These are phyloP conservation scores for Phytopythium kandeliae DNA, from an alignment of 352 stramenopile species.

Conservation along the genomic window DNA sequence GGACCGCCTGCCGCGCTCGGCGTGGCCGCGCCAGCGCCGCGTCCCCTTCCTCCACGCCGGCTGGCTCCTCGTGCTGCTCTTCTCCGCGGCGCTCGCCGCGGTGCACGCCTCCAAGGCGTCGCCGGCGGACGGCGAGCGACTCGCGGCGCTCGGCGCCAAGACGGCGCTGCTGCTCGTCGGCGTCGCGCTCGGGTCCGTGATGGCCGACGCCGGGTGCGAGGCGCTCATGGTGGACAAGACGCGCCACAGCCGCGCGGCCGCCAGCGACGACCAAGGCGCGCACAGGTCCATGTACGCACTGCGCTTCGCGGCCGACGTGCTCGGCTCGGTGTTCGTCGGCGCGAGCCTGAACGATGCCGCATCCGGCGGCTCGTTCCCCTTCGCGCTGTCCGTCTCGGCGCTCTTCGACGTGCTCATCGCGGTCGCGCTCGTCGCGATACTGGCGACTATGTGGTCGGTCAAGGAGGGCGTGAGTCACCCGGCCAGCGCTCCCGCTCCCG, in stretches of 20 bases:
- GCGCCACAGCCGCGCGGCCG: constrained; percentile 12
- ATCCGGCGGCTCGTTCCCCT: constrained; percentile 46
- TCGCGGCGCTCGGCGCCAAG: constrained; percentile 1
- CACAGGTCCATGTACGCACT: constrained; percentile 56
- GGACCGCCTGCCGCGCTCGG: constrained; percentile 44
- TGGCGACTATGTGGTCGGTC: constrained; percentile 34
- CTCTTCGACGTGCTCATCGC: constrained; percentile 31
- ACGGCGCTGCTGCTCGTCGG: constrained; percentile 48
- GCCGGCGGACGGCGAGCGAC: neutral
- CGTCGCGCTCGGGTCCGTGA: constrained; percentile 44
- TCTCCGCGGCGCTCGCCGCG: constrained; percentile 19
- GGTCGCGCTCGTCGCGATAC: constrained; percentile 25
- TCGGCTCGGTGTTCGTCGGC: constrained; percentile 47
- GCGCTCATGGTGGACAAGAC: constrained; percentile 76
- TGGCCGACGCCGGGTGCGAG: constrained; percentile 72
- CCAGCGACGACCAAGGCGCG: constrained; percentile 16
- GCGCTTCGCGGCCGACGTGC: constrained; percentile 47
- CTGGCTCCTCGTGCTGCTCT: constrained; percentile 41
- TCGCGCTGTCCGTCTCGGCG: constrained; percentile 29
- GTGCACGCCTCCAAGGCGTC: neutral
- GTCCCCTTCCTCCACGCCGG: constrained; percentile 69
- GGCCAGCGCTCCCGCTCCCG: neutral
- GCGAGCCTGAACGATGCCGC: constrained; percentile 53
- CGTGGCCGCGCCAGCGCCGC: constrained; percentile 30
- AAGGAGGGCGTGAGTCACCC: constrained; percentile 13